These are phyloP conservation scores for Alternaria rosae DNA, from an alignment of 2,329 filamentous ascomycete genomes.

Conservation along the genomic window DNA sequence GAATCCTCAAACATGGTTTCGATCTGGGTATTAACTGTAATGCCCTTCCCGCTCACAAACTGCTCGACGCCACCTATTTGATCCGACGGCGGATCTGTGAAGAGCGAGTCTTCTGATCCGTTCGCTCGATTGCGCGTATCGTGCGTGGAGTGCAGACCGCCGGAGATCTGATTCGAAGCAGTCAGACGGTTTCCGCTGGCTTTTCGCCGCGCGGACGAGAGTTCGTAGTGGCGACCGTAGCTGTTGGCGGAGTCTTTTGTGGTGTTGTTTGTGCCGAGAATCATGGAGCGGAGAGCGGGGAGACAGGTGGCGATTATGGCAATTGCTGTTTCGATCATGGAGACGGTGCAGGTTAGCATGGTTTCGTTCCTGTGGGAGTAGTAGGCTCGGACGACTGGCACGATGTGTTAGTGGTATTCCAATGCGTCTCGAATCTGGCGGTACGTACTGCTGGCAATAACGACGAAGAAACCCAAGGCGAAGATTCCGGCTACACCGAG, in stretches of 20 bases:
- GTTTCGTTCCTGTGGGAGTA: constrained; percentile 28
- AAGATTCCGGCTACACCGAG: constrained; percentile 31
- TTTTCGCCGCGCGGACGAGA: constrained; percentile 24
- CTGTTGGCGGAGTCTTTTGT: constrained; percentile 23
- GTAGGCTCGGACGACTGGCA: constrained; percentile 31
- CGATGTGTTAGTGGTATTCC: constrained; percentile 2
- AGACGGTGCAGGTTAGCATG: constrained; percentile 35
- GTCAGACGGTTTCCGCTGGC: constrained; percentile 14
- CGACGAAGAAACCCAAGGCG: constrained; percentile 32
- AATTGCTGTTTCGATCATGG: constrained; percentile 40
- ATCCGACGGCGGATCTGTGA: constrained; percentile 7
- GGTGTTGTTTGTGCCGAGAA: constrained; percentile 26
- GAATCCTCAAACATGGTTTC: constrained; percentile 14
- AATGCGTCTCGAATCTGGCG: background rate
- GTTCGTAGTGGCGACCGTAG: constrained; percentile 35
- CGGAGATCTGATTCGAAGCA: background rate
- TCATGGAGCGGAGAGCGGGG: constrained; percentile 35
- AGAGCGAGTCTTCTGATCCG: constrained; percentile 25
- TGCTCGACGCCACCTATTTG: background rate
- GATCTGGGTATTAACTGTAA: constrained; percentile 24
- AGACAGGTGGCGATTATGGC: constrained; percentile 54
- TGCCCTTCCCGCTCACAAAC: constrained; percentile 8
- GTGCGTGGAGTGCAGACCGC: constrained; percentile 2
- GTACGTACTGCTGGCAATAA: constrained; percentile 32
- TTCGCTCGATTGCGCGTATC: constrained; percentile 9